phyloP scores from a whole-genome alignment of 1,284 basidiomycete species.

The Ganoderma resinaceum region DNA sequence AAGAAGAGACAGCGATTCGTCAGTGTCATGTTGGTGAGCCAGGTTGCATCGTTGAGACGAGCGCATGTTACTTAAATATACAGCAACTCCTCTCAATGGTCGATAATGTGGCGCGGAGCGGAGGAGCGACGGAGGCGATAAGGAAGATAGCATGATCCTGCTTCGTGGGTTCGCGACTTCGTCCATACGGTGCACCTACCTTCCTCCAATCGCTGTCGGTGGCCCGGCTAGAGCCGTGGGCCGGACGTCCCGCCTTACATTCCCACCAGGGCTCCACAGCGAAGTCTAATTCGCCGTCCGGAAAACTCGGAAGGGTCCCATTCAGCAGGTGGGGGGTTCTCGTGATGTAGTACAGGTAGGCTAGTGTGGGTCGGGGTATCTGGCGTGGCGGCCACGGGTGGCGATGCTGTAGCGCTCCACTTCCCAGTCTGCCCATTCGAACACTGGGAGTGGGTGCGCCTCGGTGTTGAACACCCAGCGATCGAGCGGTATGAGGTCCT shows the following conservation, averaged over 20 bases:
- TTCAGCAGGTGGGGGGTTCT: background rate
- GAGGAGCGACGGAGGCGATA: slow-evolving; percentile 23
- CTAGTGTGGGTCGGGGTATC: background rate
- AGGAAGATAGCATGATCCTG: slow-evolving; percentile 23
- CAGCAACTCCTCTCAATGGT: background rate
- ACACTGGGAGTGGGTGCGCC: slow-evolving; percentile 81
- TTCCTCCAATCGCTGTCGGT: background rate
- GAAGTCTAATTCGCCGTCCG: background rate
- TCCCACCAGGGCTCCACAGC: background rate
- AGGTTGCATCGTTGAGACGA: background rate
- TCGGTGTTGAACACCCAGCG: slow-evolving; percentile 90
- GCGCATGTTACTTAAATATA: background rate
- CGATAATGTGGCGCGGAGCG: background rate
- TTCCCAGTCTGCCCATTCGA: slow-evolving; percentile 61
- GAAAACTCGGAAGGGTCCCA: background rate
- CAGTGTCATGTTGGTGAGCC: background rate
- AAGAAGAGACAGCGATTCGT: background rate
- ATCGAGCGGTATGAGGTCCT: slow-evolving; percentile 68
- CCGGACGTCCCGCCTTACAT: background rate
- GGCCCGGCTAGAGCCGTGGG: background rate
- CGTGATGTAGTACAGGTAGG: background rate
- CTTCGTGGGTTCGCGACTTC: slow-evolving; percentile 21
- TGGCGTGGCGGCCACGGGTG: background rate
- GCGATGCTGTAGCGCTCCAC: slow-evolving; percentile 11
- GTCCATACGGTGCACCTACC: slow-evolving; percentile 7